Base-by-base conservation (phyloP, 1,139 yeast genomes). In the Starmera stellimalicola region DNA sequence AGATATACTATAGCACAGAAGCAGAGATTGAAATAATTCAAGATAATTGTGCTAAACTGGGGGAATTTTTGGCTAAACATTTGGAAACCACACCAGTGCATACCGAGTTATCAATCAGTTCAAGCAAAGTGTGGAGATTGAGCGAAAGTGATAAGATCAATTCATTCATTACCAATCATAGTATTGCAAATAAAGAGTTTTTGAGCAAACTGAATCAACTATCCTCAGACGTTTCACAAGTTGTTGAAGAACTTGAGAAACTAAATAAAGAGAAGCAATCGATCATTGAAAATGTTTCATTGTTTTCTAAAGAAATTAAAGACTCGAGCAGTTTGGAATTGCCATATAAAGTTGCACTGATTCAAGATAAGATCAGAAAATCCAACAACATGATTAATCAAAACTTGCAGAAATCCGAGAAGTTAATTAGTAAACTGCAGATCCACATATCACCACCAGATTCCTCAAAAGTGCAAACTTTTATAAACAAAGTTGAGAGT, bases 101-200 rank as follows among this genome's bases (percentile, higher is more conserved):
- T 35, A 47, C 62, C 2, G 47, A 45, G 12, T 36, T 27, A 2
- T 52, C 60, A 1, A 31, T 58, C 4, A 41, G 40, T 5, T 43
- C 41, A 33, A 50, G 55, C 5, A 50, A 55, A 11, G 57, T 55
- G 12, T 68, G 73, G 73, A 62, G 68, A 43, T 38, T 68, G 11
- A 37, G 50, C 24, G 72, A 68, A 40, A 50, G 50, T 8, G 31
- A 33, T 1, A 47, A 45, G 3, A 34, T 65, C 9, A 32, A 37
- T 4, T 39, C 44, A 3, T 46, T 55, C 7, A 29, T 58, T 2
- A 30, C 38, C 2, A 29, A 36, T 5, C 34, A 31, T 25, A 2
- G 18, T 3, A 18, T 31, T 8, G 31, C 31, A 4, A 33, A 33
- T 3, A 6, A 31, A 3, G 10, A 27, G 1, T 11, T 26, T 4